A percentile compares a stretch with the other conserved stretches of the same genome.
These are phyloP conservation scores for Penicillium sp. DNA, from an alignment of 2,329 filamentous ascomycete genomes.

Conservation along the genomic window DNA sequence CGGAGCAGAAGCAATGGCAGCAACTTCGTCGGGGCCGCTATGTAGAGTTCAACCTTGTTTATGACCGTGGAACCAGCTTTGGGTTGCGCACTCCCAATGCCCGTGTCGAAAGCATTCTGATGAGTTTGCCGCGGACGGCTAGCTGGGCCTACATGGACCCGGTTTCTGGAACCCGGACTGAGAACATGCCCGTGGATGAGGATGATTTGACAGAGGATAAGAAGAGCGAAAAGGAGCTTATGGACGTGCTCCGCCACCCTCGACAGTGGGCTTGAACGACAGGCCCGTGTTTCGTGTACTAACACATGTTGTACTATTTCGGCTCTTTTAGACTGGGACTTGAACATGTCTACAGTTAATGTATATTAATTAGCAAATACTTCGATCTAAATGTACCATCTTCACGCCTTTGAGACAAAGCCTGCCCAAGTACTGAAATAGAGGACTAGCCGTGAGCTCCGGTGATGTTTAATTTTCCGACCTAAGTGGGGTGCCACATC, in stretches of 20 bases:
- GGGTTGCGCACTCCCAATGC: conserved; percentile 90
- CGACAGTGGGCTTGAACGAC: conserved; percentile 57
- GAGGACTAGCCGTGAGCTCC: too few relatives aligned
- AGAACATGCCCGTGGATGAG: conserved; percentile 51
- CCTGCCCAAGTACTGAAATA: too few relatives aligned
- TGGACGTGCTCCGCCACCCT: conserved; percentile 69
- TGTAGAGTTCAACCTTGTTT: conserved; percentile 97
- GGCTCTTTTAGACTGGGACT: background rate
- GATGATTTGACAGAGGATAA: conserved; percentile 37
- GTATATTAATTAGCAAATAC: conserved; percentile 1
- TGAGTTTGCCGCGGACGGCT: conserved; percentile 92
- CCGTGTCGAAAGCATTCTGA: conserved; percentile 92
- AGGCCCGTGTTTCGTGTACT: background rate
- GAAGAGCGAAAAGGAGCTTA: conserved; percentile 69
- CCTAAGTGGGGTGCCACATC: too few relatives aligned
- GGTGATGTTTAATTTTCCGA: too few relatives aligned
- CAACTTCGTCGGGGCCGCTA: conserved; percentile 92
- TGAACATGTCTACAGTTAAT: background rate
- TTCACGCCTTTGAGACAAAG: too few relatives aligned
- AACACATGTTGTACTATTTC: background rate
- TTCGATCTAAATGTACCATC: background rate
- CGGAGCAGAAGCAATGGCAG: conserved; percentile 92
- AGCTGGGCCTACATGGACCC: conserved; percentile 94
- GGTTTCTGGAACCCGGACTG: conserved; percentile 47
- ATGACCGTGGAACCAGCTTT: conserved; percentile 93